Evolutionary conservation across 1,284 basidiomycete species (phyloP), one percentile per base, ranked within the genome.

Genomic region (Rhodotorula mucilaginosa): DNA sequence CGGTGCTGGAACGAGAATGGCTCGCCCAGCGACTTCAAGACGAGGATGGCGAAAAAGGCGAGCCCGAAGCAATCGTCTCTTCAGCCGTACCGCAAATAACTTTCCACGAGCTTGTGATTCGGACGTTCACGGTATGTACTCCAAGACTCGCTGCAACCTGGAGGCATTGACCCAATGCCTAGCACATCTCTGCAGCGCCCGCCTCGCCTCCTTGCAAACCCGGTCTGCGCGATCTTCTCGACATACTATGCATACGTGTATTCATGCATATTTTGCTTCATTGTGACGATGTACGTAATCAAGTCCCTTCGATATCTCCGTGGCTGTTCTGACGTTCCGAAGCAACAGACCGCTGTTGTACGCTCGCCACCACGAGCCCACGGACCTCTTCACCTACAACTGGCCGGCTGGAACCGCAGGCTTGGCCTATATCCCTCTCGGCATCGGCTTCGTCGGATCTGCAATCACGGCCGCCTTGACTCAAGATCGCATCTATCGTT

Each of bases 161-260:
- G 34, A 34, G 5, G 34, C 34, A 8, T 5, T 34, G 34, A 34
- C 7, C 15, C 60, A 12, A 18, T 31, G 2, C 5, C 1, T 10
- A 16, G 3, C 16, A 0, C 31, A 13, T 44, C 15, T 79, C 21
- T 23, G 10, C 79, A 83, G 23, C 83, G 84, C 0, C 82, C 82
- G 39, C 70, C 82, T 18, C 70, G 83, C 4, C 71, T 83, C 23
- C 78, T 82, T 56, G 68, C 72, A 60, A 83, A 83, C 70, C 82
- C 82, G 0, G 81, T 83, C 21, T 81, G 81, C 34, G 79, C 82
- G 64, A 77, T 82, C 51, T 84, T 84, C 68, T 39, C 61, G 29
- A 66, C 51, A 15, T 72, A 85, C 74, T 83, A 83, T 65, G 82
- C 83, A 0, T 84, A 83, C 74, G 79, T 83, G 61, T 84, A 84